These are phyloP conservation scores for Penicillium ucsense DNA, from an alignment of 495 filamentous ascomycete genomes.

Conservation along the genomic window DNA sequence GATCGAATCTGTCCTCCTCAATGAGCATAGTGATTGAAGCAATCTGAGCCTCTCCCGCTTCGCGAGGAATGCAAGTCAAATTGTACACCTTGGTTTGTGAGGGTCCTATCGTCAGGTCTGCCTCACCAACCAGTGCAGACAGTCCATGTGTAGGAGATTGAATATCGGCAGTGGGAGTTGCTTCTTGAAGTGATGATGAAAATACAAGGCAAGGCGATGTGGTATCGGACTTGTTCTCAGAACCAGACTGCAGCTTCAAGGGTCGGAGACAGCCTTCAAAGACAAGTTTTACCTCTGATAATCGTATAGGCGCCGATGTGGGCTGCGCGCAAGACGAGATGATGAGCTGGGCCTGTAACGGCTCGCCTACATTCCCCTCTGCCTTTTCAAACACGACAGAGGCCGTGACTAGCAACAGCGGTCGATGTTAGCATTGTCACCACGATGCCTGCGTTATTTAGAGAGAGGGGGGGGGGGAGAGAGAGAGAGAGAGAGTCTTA, in stretches of 20 bases:
- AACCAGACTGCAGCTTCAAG: conserved; percentile 34
- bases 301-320: conserved; percentile 50
- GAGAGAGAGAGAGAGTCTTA: conserved; percentile 23
- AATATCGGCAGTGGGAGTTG: conserved; percentile 19
- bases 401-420: conserved; percentile 44
- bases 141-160: conserved; percentile 34
- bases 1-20: conserved; percentile 53
- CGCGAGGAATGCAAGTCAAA: conserved; percentile 62
- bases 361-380: conserved; percentile 79
- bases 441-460: background rate
- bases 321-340: conserved; percentile 60
- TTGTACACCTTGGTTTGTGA: conserved; percentile 61
- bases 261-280: conserved; percentile 62
- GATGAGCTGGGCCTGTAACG: conserved; percentile 58
- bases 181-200: conserved; percentile 26
- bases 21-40: conserved; percentile 54
- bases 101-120: conserved; percentile 60
- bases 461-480: background rate
- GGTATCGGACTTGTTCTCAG: conserved; percentile 19
- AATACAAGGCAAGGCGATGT: conserved; percentile 17
- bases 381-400: conserved; percentile 63
- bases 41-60: conserved; percentile 66
- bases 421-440: background rate
- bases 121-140: conserved; percentile 40
- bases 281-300: conserved; percentile 54